Conservation (phyloP, 208 protist genomes). For the Leishmania turanica region DNA sequence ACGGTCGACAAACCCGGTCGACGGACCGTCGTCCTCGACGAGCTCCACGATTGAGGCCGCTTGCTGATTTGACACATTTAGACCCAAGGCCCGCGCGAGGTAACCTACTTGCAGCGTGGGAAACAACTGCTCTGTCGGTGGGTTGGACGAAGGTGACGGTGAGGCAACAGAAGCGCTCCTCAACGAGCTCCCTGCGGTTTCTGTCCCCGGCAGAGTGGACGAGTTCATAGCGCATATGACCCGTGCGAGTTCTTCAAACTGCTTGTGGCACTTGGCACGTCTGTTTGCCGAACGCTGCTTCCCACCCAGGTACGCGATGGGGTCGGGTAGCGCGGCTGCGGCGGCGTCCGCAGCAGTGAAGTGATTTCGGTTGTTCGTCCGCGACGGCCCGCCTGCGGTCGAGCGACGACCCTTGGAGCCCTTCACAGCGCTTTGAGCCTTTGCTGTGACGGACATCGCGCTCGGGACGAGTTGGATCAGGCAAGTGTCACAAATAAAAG, state of each 20-base stretch:
- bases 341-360: neutral
- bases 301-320: slow-evolving; percentile 23
- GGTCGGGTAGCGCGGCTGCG: slow-evolving; percentile 12
- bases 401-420: neutral
- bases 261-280: slow-evolving; percentile 16
- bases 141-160: slow-evolving; percentile 3
- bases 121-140: slow-evolving; percentile 22
- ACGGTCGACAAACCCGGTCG: slow-evolving; percentile 60
- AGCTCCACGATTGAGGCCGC: slow-evolving; percentile 67
- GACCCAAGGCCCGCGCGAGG: slow-evolving; percentile 83
- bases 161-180: neutral
- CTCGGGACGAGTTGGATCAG: neutral
- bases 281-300: slow-evolving; percentile 21
- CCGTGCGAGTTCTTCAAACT: slow-evolving; percentile 41
- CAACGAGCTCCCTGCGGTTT: neutral
- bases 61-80: slow-evolving; percentile 73
- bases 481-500: neutral
- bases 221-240: slow-evolving; percentile 32
- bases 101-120: slow-evolving; percentile 78
- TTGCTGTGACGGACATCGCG: neutral
- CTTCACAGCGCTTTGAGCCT: neutral
- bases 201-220: neutral
- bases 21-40: slow-evolving; percentile 69
- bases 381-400: neutral
- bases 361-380: neutral